Conservation (phyloP, 768 basidiomycete genomes). For the Rhizopogon roseolus region DNA sequence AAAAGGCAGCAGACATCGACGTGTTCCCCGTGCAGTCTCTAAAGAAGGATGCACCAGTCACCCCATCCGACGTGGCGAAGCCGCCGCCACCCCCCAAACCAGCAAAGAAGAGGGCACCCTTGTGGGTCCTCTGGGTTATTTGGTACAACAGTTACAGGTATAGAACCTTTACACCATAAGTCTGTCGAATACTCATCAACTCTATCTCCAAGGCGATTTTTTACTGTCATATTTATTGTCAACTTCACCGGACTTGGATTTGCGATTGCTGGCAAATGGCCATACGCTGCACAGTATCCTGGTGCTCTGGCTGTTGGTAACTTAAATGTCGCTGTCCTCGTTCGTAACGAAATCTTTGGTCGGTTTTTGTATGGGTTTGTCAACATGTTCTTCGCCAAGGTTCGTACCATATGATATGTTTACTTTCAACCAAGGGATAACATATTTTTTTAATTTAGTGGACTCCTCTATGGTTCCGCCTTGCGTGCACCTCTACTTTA, state of each 20-base stretch:
- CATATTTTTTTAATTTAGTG: conserved; percentile 37
- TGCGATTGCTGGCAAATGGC: conserved; percentile 60
- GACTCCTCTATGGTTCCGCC: conserved; percentile 67
- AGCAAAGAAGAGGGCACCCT: conserved; percentile 52
- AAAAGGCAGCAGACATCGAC: conserved; percentile 28
- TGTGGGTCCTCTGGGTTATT: conserved; percentile 54
- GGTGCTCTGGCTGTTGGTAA: conserved; percentile 76
- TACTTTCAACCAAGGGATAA: background rate
- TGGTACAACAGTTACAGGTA: conserved; percentile 84
- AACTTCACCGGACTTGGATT: conserved; percentile 59
- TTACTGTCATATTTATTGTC: conserved; percentile 51
- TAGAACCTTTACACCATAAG: conserved; percentile 6
- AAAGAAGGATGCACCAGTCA: conserved; percentile 39
- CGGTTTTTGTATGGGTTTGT: conserved; percentile 67
- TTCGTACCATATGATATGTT: background rate
- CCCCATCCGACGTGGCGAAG: conserved; percentile 29
- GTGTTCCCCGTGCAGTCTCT: conserved; percentile 29
- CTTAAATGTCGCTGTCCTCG: conserved; percentile 63
- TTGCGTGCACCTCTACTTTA: conserved; percentile 69
- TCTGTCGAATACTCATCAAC: background rate
- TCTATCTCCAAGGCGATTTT: conserved; percentile 56
- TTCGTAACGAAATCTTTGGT: conserved; percentile 81
- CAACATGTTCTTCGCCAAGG: conserved; percentile 77
- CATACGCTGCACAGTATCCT: conserved; percentile 62
- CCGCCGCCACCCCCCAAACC: conserved; percentile 31